These are phyloP conservation scores for Fusarium sp. DNA, from an alignment of 2,329 filamentous ascomycete genomes.

Conservation along the genomic window DNA sequence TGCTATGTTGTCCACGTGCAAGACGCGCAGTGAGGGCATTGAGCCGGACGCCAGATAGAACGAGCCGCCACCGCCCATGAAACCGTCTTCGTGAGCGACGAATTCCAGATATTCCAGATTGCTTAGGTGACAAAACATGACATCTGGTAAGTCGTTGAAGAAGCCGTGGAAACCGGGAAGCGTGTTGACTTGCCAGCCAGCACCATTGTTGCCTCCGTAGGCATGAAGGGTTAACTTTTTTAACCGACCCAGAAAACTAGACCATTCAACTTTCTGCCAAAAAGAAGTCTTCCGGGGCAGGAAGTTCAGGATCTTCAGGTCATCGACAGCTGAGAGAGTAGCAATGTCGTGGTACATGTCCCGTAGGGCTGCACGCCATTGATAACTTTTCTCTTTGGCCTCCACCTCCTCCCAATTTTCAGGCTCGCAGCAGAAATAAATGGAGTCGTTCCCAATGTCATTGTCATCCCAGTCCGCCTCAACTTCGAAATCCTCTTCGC, in stretches of 20 bases:
- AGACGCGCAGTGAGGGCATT: neutral
- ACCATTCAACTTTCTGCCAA: neutral
- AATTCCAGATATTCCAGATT: neutral
- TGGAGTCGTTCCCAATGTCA: neutral
- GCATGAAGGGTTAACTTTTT: conserved; percentile 1
- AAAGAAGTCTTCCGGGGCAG: neutral
- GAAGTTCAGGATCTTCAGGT: neutral
- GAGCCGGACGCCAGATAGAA: neutral
- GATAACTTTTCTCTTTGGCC: neutral
- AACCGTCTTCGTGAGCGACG: neutral
- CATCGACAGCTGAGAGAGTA: neutral
- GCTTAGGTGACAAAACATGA: neutral
- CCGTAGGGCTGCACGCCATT: neutral
- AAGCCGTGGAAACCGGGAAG: conserved; percentile 9
- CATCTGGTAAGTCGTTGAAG: neutral
- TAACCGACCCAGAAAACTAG: neutral
- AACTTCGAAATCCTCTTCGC: neutral
- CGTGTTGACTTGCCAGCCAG: neutral
- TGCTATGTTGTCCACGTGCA: conserved; percentile 6
- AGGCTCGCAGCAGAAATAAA: conserved; percentile 3
- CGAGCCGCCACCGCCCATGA: neutral
- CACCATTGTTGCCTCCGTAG: neutral
- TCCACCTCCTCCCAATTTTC: neutral
- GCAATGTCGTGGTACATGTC: conserved; percentile 15
- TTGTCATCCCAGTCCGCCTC: conserved; percentile 13